A percentile compares a stretch with the other conserved stretches of the same genome.
These are phyloP conservation scores for Fragaria ananassa DNA, from an alignment of 306 rosid genomes.

Conservation along the genomic window DNA sequence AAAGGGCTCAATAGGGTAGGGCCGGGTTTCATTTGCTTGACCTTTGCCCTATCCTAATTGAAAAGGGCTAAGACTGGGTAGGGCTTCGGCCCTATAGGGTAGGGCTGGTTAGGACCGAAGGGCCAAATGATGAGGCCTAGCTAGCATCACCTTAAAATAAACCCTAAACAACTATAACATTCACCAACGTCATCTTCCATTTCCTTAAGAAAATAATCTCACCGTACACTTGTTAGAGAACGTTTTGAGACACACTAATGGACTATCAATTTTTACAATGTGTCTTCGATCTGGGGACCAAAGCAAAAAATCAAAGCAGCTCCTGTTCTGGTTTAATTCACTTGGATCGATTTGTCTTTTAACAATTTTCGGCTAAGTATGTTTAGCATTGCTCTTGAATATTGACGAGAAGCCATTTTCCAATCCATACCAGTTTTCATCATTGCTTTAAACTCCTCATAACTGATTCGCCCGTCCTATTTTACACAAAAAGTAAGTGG, in stretches of 20 bases:
- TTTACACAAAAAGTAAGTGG: neutral
- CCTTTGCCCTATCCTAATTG: too few species aligned
- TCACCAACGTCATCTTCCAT: neutral
- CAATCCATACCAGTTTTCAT: constrained; percentile 83
- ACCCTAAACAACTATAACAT: too few species aligned
- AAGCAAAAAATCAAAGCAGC: neutral
- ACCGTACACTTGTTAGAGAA: neutral
- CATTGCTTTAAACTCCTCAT: constrained; percentile 82
- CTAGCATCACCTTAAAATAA: too few species aligned
- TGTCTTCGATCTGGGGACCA: neutral
- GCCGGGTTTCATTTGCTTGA: too few species aligned
- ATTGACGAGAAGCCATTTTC: constrained; percentile 94
- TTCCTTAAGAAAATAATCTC: neutral
- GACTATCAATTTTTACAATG: neutral
- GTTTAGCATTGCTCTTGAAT: constrained; percentile 75
- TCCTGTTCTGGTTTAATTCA: constrained; percentile 6
- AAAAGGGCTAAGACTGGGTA: too few species aligned
- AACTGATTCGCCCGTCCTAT: constrained; percentile 86
- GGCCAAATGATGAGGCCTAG: too few species aligned
- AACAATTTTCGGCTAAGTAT: constrained; percentile 75
- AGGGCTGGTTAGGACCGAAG: too few species aligned
- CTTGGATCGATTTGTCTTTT: constrained; percentile 47
- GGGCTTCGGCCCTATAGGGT: too few species aligned
- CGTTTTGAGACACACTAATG: neutral
- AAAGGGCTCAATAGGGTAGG: too few species aligned